A percentile compares a stretch with the other conserved stretches of the same genome.
Conservation (phyloP, 1,284 basidiomycete species). For the Naganishia sp. region DNA sequence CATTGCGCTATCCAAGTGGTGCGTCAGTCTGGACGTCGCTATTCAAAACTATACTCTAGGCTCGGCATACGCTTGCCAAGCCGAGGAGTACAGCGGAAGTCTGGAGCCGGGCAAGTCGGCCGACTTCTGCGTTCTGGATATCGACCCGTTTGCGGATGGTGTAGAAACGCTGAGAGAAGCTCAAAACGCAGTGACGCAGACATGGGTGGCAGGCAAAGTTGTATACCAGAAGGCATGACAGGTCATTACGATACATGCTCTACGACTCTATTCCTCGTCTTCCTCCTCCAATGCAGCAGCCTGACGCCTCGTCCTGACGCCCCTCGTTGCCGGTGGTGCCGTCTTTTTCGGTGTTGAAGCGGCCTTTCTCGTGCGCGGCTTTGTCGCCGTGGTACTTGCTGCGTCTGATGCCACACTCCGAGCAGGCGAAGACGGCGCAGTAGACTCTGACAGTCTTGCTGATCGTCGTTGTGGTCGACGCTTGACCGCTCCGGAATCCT, state of each 20-base stretch:
- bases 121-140: slow-evolving; percentile 40
- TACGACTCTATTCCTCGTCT: slow-evolving; percentile 16
- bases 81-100: slow-evolving; percentile 34
- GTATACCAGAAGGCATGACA: slow-evolving; percentile 28
- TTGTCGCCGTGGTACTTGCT: neutral
- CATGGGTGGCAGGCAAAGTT: slow-evolving; percentile 38
- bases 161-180: slow-evolving; percentile 38
- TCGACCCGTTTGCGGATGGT: slow-evolving; percentile 41
- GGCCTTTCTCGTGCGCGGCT: neutral
- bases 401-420: slow-evolving; percentile 20
- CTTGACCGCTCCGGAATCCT: neutral
- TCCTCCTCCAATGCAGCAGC: slow-evolving; percentile 17
- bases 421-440: slow-evolving; percentile 23
- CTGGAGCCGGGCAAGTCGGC: slow-evolving; percentile 39
- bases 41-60: slow-evolving; percentile 22
- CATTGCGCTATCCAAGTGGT: slow-evolving; percentile 1
- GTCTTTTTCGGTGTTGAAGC: slow-evolving; percentile 2
- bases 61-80: slow-evolving; percentile 34
- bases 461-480: slow-evolving; percentile 23
- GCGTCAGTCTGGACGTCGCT: slow-evolving; percentile 16
- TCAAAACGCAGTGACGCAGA: slow-evolving; percentile 38
- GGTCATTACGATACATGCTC: neutral
- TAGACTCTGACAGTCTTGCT: slow-evolving; percentile 23
- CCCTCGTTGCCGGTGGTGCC: slow-evolving; percentile 10
- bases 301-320: slow-evolving; percentile 20